Conservation (phyloP, 2,329 filamentous ascomycete species). For the Hyphodiscus sp. region DNA sequence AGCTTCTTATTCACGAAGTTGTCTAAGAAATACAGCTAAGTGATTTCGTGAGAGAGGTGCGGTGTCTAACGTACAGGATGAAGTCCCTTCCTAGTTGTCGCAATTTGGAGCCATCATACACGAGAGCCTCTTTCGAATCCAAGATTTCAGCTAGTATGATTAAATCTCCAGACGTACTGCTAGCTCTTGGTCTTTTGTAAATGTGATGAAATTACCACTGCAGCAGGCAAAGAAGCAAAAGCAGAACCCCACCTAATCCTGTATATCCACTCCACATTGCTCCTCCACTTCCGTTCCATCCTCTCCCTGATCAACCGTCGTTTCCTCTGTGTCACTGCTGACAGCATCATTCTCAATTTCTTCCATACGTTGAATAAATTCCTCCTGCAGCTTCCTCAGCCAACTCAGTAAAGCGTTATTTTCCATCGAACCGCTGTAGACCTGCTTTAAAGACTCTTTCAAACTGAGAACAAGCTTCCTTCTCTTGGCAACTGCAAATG, state of each 20-base stretch:
- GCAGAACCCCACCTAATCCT: not conserved
- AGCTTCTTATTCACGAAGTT: too few species aligned
- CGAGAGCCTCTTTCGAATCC: too few species aligned
- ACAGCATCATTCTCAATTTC: constrained; percentile 41
- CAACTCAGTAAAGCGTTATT: constrained; percentile 57
- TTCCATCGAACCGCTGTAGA: constrained; percentile 57
- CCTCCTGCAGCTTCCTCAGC: constrained; percentile 61
- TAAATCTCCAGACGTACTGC: too few species aligned
- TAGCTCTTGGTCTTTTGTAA: not conserved
- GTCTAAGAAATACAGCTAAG: too few species aligned
- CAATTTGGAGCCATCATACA: too few species aligned
- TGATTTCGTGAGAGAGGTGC: too few species aligned
- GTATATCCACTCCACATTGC: not conserved
- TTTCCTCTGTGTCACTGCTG: constrained; percentile 12
- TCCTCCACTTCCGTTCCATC: not conserved
- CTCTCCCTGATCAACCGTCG: constrained; percentile 4
- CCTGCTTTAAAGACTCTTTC: constrained; percentile 65
- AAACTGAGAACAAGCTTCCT: constrained; percentile 69
- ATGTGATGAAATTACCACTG: not conserved
- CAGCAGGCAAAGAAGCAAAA: not conserved
- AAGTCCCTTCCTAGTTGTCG: too few species aligned
- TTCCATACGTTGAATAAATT: constrained; percentile 69
- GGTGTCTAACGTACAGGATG: too few species aligned
- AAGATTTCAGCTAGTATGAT: too few species aligned
- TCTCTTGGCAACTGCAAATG: constrained; percentile 52